These are phyloP conservation scores for Acrocalymma vagum DNA, from an alignment of 2,329 filamentous ascomycete genomes.

Conservation along the genomic window DNA sequence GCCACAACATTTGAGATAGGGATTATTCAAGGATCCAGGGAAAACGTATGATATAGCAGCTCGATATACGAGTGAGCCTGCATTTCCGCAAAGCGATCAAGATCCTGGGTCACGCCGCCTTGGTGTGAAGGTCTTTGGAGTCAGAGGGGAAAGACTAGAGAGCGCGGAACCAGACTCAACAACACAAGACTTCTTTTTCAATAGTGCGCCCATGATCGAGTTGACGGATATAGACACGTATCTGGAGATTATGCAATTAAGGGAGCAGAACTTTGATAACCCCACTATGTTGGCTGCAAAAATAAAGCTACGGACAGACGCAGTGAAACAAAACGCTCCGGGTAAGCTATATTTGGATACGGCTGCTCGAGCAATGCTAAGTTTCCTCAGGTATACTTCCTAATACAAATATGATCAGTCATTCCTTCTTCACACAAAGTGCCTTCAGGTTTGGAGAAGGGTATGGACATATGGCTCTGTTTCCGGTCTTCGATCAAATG, in stretches of 20 bases:
- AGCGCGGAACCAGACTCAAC: constrained; percentile 14
- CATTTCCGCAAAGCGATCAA: constrained; percentile 47
- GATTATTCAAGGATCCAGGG: constrained; percentile 44
- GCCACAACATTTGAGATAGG: constrained; percentile 44
- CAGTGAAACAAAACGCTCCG: constrained; percentile 36
- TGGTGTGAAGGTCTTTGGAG: constrained; percentile 46
- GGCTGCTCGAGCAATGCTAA: no score
- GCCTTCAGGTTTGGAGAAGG: constrained; percentile 39
- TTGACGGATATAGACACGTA: constrained; percentile 40
- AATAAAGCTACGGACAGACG: constrained; percentile 39
- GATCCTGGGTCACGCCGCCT: constrained; percentile 45
- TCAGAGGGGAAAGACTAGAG: constrained; percentile 37
- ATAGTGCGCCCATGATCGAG: constrained; percentile 43
- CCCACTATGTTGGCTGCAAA: constrained; percentile 21
- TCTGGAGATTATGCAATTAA: constrained; percentile 40
- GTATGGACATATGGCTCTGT: constrained; percentile 38
- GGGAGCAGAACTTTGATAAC: constrained; percentile 38
- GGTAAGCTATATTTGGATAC: constrained; percentile 19
- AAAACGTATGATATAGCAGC: constrained; percentile 44
- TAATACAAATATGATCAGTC: constrained; percentile 49
- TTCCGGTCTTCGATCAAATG: constrained; percentile 31
- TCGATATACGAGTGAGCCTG: constrained; percentile 47
- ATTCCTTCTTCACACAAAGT: constrained; percentile 38
- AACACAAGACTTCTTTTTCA: constrained; percentile 42
- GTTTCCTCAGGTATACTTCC: constrained; percentile 11